phyloP scores from a whole-genome alignment of 139 green algal species.

The Chlamydomonas sphaeroides region DNA sequence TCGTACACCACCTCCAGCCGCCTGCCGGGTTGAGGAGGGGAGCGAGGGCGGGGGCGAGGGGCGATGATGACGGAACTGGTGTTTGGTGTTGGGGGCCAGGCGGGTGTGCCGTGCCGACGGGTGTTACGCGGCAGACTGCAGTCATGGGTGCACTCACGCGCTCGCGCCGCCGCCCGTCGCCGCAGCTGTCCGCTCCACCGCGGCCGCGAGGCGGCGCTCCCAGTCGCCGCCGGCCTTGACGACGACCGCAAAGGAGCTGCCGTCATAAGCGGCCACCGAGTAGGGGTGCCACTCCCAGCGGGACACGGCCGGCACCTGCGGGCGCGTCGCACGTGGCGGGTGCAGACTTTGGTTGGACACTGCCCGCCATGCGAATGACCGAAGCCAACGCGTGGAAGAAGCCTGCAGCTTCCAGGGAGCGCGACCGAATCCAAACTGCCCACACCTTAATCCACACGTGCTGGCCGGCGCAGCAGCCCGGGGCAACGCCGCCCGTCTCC shows the following conservation, averaged over 20 bases:
- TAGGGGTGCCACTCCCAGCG: slow-evolving; percentile 39
- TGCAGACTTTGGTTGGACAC: not conserved
- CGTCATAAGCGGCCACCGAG: slow-evolving; percentile 16
- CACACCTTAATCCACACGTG: slow-evolving; percentile 15
- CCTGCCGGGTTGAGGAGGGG: not conserved
- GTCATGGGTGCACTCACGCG: not conserved
- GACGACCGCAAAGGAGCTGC: slow-evolving; percentile 22
- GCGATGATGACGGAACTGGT: too few relatives aligned
- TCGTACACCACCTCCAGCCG: slow-evolving; percentile 19
- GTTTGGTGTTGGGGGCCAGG: too few relatives aligned
- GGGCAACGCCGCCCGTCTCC: not conserved
- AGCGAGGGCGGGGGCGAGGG: not conserved
- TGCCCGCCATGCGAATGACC: too few relatives aligned
- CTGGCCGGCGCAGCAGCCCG: slow-evolving; percentile 15
- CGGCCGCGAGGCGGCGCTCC: slow-evolving; percentile 14
- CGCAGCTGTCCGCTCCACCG: not conserved
- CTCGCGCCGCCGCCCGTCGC: not conserved
- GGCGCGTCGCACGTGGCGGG: too few relatives aligned
- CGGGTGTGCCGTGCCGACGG: not conserved
- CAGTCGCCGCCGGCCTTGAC: slow-evolving; percentile 30
- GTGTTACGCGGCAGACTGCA: not conserved
- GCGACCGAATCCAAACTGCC: not conserved
- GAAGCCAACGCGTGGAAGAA: too few relatives aligned
- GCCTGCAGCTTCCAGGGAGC: not conserved
- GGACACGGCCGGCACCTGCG: slow-evolving; percentile 15